Base-by-base conservation (phyloP, 176 grass and related monocot species). In the Triticum monococcum region DNA sequence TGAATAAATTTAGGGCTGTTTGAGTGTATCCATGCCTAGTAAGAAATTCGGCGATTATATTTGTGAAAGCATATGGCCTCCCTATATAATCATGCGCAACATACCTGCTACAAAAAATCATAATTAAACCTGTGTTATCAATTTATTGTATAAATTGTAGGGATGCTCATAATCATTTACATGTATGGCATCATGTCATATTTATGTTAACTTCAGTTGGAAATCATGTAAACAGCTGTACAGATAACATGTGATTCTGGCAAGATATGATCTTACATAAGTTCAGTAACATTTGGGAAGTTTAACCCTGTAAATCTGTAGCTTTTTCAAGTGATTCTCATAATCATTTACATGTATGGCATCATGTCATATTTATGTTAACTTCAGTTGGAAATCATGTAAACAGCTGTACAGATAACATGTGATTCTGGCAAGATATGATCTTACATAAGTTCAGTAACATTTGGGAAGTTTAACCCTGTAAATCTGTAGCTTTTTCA, bases 301-400 rank as follows among this genome's bases (percentile, higher is more conserved):
- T 9, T 37, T 5, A n/a, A 62, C 10, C 36, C 9, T 79, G 2
- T 30, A 59, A 68, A 16, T 78, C 69, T 67, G 20, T 67, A 67
- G 59, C 18, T 85, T 23, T 66, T n/a, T n/a, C n/a, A n/a, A n/a
- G n/a, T n/a, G 4, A 50, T 50, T 5, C 14, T 54, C 14, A 18
- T 54, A 54, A 54, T 54, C 50, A 54, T 54, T 54, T 54, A 3
- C 68, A 7, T 67, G 3, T 65, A 65, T 35, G 37, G 25, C 9
- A 60, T 66, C 33, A 40, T 30, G 38, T 59, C 35, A 23, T 81
- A 57, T 41, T 73, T 36, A 74, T 81, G 50, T 63, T 36, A 50
- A 28, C 35, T 86, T 82, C 25, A 30, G 7, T 63, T 71, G 16
- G 16, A 72, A 76, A 33, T 89, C 72, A 61, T 76, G 38, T 64